A percentile compares a stretch with the other conserved stretches of the same genome.
These are phyloP conservation scores for Saccharomycopsis javanensis DNA, from an alignment of 805 yeast species.

Conservation along the genomic window DNA sequence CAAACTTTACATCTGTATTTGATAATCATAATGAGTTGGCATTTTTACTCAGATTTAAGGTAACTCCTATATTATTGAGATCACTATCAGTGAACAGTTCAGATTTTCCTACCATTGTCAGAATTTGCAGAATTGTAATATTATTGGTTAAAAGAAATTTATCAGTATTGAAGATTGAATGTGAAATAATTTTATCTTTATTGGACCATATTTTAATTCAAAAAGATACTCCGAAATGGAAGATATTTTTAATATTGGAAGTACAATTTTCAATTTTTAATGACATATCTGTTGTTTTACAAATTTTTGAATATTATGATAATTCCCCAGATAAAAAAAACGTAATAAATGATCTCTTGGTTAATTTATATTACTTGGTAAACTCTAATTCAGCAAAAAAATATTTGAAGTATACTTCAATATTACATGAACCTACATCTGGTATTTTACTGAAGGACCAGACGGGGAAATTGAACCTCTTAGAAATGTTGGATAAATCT, in stretches of 20 bases:
- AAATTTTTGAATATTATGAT: slow-evolving; percentile 58
- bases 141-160: slow-evolving; percentile 56
- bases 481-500: slow-evolving; percentile 72
- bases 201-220: slow-evolving; percentile 60
- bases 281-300: slow-evolving; percentile 42
- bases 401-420: slow-evolving; percentile 29
- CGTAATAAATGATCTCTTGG: slow-evolving; percentile 47
- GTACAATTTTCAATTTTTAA: slow-evolving; percentile 50
- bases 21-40: slow-evolving; percentile 53
- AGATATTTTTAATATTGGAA: slow-evolving; percentile 63
- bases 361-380: slow-evolving; percentile 31
- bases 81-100: slow-evolving; percentile 45
- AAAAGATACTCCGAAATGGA: slow-evolving; percentile 57
- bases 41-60: slow-evolving; percentile 51
- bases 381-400: slow-evolving; percentile 24
- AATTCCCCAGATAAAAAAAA: slow-evolving; percentile 44
- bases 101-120: slow-evolving; percentile 59
- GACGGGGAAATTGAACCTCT: slow-evolving; percentile 14
- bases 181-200: slow-evolving; percentile 70
- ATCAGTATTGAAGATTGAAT: slow-evolving; percentile 55
- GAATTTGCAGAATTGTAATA: slow-evolving; percentile 65
- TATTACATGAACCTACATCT: slow-evolving; percentile 26
- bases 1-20: slow-evolving; percentile 52
- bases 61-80: slow-evolving; percentile 69
- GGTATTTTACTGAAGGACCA: slow-evolving; percentile 2